These are phyloP conservation scores for Oryza brachyantha DNA, from an alignment of 176 grass and related monocot species.

Conservation along the genomic window DNA sequence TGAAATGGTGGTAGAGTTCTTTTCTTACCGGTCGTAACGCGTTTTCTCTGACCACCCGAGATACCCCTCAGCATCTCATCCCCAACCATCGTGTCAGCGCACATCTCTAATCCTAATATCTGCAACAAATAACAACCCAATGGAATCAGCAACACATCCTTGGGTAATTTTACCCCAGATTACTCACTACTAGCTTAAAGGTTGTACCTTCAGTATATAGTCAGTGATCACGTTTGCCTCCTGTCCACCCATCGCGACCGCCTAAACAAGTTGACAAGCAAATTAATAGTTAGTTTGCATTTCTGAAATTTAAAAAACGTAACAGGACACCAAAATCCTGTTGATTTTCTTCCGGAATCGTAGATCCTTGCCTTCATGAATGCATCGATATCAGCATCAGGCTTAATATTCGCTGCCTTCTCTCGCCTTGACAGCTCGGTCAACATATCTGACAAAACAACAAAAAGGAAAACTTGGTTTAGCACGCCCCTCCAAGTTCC, in stretches of 20 bases:
- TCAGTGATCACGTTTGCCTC: constrained; percentile 70
- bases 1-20: not conserved
- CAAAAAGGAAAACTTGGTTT: not conserved
- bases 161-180: not conserved
- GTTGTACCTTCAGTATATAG: constrained; percentile 79
- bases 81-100: constrained; percentile 91
- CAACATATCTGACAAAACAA: constrained; percentile 62
- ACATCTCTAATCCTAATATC: constrained; percentile 85
- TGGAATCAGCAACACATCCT: constrained; percentile 4
- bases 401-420: constrained; percentile 86
- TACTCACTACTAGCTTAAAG: not conserved
- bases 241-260: constrained; percentile 55
- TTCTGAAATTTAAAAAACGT: not conserved
- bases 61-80: constrained; percentile 88
- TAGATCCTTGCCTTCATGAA: constrained; percentile 78
- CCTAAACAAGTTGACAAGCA: constrained; percentile 44
- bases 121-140: constrained; percentile 24
- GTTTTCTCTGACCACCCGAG: constrained; percentile 85
- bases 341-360: not conserved
- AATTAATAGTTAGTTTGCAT: not conserved
- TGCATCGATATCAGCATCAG: constrained; percentile 87
- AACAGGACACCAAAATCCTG: not conserved
- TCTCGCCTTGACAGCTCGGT: constrained; percentile 83
- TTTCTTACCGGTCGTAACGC: constrained; percentile 80
- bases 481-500: not conserved